phyloP scores from a whole-genome alignment of 257 asterid species.

The Solanum clarkiae region DNA sequence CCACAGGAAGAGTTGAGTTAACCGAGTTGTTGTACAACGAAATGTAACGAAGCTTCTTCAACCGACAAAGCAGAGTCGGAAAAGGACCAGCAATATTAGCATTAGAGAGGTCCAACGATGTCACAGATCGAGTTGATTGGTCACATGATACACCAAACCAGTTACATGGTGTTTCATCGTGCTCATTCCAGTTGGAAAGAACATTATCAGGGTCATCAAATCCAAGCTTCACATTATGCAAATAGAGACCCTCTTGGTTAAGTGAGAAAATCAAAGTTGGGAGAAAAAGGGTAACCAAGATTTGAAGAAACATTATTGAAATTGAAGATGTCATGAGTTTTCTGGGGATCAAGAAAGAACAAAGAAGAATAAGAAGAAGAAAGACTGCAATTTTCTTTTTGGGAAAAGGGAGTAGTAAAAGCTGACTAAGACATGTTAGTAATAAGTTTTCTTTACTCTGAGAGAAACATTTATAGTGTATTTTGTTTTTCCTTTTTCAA shows the following conservation, averaged over 20 bases:
- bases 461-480: not conserved
- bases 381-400: not conserved
- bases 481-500: not conserved
- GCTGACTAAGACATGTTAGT: slow-evolving; percentile 3
- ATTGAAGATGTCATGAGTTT: not conserved
- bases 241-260: slow-evolving; percentile 56
- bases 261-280: slow-evolving; percentile 25
- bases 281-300: slow-evolving; percentile 8
- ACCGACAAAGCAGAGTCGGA: slow-evolving; percentile 61
- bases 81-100: slow-evolving; percentile 81
- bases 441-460: not conserved
- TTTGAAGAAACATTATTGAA: slow-evolving; percentile 3
- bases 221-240: slow-evolving; percentile 47
- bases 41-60: slow-evolving; percentile 32
- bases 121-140: slow-evolving; percentile 30
- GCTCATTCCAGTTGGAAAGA: slow-evolving; percentile 60
- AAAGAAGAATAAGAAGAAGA: not conserved
- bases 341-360: not conserved
- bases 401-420: not conserved
- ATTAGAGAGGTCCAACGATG: slow-evolving; percentile 63
- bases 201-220: slow-evolving; percentile 66
- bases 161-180: slow-evolving; percentile 51
- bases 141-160: slow-evolving; percentile 81
- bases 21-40: slow-evolving; percentile 69
- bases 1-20: slow-evolving; percentile 47